Conservation (phyloP, 208 protist genomes). For the Trypanosoma avium region DNA sequence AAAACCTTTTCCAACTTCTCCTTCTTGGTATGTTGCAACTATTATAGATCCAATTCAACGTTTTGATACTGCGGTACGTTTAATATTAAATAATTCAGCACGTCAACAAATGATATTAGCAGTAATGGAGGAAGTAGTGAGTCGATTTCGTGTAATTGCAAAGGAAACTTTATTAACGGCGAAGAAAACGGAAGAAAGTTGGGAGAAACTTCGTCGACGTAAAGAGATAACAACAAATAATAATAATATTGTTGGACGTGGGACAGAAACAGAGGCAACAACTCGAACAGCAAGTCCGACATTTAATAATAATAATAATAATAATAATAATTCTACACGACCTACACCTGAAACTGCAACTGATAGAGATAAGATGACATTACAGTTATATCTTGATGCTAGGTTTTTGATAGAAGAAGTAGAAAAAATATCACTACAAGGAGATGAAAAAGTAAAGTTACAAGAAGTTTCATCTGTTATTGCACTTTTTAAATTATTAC, state of each 20-base stretch:
- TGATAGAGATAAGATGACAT: constrained; percentile 85
- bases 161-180: constrained; percentile 76
- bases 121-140: constrained; percentile 30
- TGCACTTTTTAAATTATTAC: constrained; percentile 40
- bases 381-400: constrained; percentile 84
- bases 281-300: background rate
- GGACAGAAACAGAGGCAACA: background rate
- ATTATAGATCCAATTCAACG: constrained; percentile 56
- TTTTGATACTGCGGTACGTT: constrained; percentile 24
- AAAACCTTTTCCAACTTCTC: constrained; percentile 55
- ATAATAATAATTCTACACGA: constrained; percentile 11
- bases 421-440: constrained; percentile 7
- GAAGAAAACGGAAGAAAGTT: constrained; percentile 87
- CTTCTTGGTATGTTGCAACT: constrained; percentile 73
- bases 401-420: constrained; percentile 38
- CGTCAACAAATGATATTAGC: constrained; percentile 4
- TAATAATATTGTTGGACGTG: constrained; percentile 9
- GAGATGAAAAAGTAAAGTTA: constrained; percentile 4
- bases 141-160: constrained; percentile 50
- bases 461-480: constrained; percentile 24
- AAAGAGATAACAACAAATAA: constrained; percentile 49
- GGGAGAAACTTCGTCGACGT: constrained; percentile 82
- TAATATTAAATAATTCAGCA: background rate
- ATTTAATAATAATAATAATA: background rate
- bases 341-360: constrained; percentile 60